Evolutionary conservation across 306 rosid species (phyloP).

Genomic region (Sophora flavescens): DNA sequence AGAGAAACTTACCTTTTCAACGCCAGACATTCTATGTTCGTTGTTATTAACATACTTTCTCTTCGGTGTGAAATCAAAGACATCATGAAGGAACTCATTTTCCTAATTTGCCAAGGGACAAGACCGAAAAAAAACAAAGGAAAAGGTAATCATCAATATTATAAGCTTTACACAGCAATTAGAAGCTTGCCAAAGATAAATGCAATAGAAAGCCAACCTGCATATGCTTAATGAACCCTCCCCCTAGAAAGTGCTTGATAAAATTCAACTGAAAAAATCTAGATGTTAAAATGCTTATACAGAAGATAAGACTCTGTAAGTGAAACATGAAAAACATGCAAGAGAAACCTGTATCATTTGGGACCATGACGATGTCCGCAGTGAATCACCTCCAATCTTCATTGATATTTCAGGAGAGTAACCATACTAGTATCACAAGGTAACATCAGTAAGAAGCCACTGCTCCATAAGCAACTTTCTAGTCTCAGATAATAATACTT

Average conservation of each 20-base stretch:
- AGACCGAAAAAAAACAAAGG: background rate
- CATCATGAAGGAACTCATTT: slow-evolving; percentile 84
- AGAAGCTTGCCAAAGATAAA: slow-evolving; percentile 25
- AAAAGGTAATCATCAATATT: background rate
- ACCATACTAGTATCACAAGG: slow-evolving; percentile 64
- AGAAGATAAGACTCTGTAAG: background rate
- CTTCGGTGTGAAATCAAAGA: slow-evolving; percentile 84
- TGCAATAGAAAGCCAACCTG: slow-evolving; percentile 65
- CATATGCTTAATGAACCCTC: slow-evolving; percentile 94
- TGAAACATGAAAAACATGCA: background rate
- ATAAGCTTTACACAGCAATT: background rate
- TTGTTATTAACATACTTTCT: slow-evolving; percentile 52
- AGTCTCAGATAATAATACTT: slow-evolving; percentile 5
- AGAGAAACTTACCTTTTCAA: slow-evolving; percentile 72
- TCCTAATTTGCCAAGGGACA: slow-evolving; percentile 61
- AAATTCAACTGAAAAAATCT: slow-evolving; percentile 72
- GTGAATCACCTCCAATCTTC: slow-evolving; percentile 80
- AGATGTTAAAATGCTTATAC: background rate
- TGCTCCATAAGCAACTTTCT: slow-evolving; percentile 6
- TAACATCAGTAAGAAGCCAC: slow-evolving; percentile 36
- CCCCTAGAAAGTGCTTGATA: slow-evolving; percentile 86
- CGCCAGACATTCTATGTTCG: slow-evolving; percentile 71
- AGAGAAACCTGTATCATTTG: slow-evolving; percentile 77
- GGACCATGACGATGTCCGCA: slow-evolving; percentile 84
- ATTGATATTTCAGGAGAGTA: slow-evolving; percentile 75